Percentiles rank a stretch among this genome's conserved stretches.
phyloP scores from a whole-genome alignment of 345 rosid species.

The Erysimum cheiranthoides region DNA sequence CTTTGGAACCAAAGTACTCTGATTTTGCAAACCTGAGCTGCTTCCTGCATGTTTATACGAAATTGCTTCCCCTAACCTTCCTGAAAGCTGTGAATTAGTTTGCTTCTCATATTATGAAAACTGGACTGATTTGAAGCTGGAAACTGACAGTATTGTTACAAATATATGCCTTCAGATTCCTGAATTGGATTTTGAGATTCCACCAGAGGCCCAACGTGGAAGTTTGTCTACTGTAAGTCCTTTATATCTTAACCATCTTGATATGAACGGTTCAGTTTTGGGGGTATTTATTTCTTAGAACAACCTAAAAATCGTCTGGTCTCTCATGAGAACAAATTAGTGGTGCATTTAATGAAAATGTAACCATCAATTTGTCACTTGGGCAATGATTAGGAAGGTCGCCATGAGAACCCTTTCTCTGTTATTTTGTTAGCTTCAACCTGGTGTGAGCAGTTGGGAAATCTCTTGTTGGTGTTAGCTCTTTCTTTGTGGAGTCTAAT shows the following conservation, averaged over 20 bases:
- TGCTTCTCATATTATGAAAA: slow-evolving; percentile 5
- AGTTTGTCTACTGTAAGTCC: slow-evolving; percentile 80
- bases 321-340: background rate
- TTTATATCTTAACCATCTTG: slow-evolving; percentile 22
- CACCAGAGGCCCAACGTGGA: slow-evolving; percentile 95
- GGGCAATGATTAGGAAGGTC: background rate
- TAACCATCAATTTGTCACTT: background rate
- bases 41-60: background rate
- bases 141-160: slow-evolving; percentile 10
- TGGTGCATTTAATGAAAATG: background rate
- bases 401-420: background rate
- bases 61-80: background rate
- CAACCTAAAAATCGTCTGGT: background rate
- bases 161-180: slow-evolving; percentile 65
- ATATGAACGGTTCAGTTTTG: background rate
- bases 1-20: background rate
- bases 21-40: background rate
- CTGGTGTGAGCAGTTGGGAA: background rate
- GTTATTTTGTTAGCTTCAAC: background rate
- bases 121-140: background rate
- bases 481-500: background rate
- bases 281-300: background rate
- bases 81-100: slow-evolving; percentile 1
- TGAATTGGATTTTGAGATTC: slow-evolving; percentile 93
- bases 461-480: background rate